Conservation (phyloP, 345 rosid species). For the Eutrema japonicum region DNA sequence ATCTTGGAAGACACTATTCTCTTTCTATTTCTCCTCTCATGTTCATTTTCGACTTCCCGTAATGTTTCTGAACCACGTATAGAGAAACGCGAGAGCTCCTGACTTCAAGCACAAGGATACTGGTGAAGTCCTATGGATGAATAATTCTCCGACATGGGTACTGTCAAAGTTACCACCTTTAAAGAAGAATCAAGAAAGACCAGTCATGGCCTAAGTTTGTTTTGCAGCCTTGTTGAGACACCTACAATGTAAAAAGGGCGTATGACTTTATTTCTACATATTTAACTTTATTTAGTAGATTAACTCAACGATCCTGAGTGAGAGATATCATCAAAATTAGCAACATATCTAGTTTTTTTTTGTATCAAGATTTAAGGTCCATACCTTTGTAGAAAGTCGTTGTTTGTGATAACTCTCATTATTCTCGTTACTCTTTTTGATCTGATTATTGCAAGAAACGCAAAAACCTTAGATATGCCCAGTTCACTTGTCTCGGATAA, state of each 20-base stretch:
- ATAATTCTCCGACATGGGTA: constrained; percentile 62
- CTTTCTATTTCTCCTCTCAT: background rate
- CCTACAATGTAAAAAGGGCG: too few relatives aligned
- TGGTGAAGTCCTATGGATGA: constrained; percentile 63
- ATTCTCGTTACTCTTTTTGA: constrained; percentile 61
- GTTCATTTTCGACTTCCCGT: constrained; percentile 16
- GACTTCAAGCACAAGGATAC: constrained; percentile 80
- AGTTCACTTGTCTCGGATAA: constrained; percentile 78
- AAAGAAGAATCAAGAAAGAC: constrained; percentile 40
- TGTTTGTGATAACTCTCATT: background rate
- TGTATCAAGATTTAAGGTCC: background rate
- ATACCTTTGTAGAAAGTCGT: background rate
- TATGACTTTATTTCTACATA: too few relatives aligned
- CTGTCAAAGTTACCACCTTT: constrained; percentile 57
- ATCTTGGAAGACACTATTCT: constrained; percentile 7
- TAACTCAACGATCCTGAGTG: too few relatives aligned
- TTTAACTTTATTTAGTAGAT: background rate
- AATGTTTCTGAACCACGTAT: background rate
- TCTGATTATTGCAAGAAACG: constrained; percentile 81
- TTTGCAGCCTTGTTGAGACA: constrained; percentile 2
- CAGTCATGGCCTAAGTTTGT: constrained; percentile 32
- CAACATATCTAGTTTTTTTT: background rate
- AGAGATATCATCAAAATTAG: background rate
- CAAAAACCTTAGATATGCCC: constrained; percentile 83
- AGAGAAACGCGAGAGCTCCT: constrained; percentile 51